Base-by-base conservation (phyloP, 2,329 filamentous ascomycete species). In the Pestalotiopsis sp. region DNA sequence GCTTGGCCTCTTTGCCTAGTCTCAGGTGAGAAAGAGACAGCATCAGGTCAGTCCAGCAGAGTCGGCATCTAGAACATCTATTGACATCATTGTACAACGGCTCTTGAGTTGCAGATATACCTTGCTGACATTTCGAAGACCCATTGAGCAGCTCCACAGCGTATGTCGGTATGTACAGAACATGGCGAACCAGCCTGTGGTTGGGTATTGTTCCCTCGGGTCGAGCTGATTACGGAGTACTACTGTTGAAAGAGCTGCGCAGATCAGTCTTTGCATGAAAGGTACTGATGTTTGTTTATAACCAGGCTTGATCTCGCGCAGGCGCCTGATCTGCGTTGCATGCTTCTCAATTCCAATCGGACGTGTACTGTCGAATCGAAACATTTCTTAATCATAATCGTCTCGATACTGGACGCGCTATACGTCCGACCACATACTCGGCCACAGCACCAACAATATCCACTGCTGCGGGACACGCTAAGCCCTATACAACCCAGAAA, bases 11-110 rank as follows among this genome's bases (percentile, higher is more conserved):
- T 36, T 36, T 31, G 57, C 45, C 45, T 59, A 59, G 57, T 59
- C 57, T 69, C 80, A 82, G 70, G 82, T 74, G 63, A 66, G 63
- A 23, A 23, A 36, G 41, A 6, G 49, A 45, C 41, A 36, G 23
- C 39, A 38, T 45, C 45, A 27, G 41, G 41, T 49, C 17, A 52
- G 45, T 52, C 17, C 9, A 52, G n/a, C 45, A 17, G 45, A 14
- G 20, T 25, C 17, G 57, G 17, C 23, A 36, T 59, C 57, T 59
- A 59, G 57, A 59, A 59, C 57, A 27, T 59, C 57, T 36, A 59
- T 59, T 59, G 57, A 59, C 57, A 59, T 59, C 57, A 59, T 59
- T 23, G 7, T n/a, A 11, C 57, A 11, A 59, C n/a, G 11, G 57
- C 23, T 27, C 12, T 25, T 27, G 14, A 23, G 13, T 25, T 27